phyloP scores from a whole-genome alignment of 306 rosid genomes.

The Fragaria ananassa region DNA sequence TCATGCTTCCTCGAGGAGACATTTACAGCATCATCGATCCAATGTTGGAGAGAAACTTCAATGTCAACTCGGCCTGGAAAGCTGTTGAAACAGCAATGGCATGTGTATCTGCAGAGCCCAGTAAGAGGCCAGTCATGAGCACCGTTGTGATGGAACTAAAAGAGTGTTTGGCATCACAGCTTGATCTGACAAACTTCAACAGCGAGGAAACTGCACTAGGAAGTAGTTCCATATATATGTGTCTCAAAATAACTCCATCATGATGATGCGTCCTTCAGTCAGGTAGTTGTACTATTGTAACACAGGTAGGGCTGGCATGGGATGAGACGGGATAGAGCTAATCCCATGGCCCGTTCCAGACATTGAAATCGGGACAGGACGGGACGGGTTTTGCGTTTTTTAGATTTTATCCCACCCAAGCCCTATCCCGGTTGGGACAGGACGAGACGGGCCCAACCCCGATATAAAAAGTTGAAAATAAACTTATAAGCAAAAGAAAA shows the following conservation, averaged over 20 bases:
- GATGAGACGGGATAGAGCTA: too few species aligned
- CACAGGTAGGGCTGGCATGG: too few species aligned
- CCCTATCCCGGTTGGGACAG: too few species aligned
- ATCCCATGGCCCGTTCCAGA: too few species aligned
- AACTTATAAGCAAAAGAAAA: too few species aligned
- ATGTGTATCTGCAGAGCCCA: constrained; percentile 2
- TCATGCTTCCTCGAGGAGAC: constrained; percentile 2
- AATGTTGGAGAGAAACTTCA: constrained; percentile 15
- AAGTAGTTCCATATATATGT: background rate
- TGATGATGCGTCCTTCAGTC: background rate
- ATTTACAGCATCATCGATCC: constrained; percentile 24
- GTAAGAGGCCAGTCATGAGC: constrained; percentile 26
- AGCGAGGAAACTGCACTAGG: background rate
- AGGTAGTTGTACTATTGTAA: background rate
- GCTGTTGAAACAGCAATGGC: constrained; percentile 31
- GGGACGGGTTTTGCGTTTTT: too few species aligned
- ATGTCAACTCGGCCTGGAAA: constrained; percentile 29
- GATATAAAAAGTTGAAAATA: too few species aligned
- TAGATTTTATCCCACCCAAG: too few species aligned
- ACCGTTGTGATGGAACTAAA: constrained; percentile 19
- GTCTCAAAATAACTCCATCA: background rate
- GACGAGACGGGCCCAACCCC: too few species aligned
- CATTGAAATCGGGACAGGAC: too few species aligned
- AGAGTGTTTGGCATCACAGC: constrained; percentile 25
- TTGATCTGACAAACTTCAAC: background rate